phyloP scores from a whole-genome alignment of 495 filamentous ascomycete species.

The Xylaria flabelliformis region DNA sequence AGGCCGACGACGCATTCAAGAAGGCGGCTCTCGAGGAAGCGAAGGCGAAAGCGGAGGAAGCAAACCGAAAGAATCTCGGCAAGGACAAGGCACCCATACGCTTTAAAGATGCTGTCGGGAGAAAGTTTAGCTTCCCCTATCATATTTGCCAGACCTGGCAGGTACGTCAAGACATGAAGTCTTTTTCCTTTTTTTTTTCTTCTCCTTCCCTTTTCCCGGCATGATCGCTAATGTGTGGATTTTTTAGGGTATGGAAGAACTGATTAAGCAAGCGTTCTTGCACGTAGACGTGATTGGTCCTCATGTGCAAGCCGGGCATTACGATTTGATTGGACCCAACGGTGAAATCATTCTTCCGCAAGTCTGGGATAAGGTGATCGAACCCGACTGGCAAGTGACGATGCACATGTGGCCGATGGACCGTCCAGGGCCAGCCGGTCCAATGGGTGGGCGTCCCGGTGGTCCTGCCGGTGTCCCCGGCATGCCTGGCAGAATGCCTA shows the following conservation, averaged over 20 bases:
- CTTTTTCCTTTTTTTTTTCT: not conserved
- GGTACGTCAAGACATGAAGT: constrained; percentile 55
- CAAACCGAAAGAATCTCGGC: constrained; percentile 48
- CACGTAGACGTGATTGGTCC: constrained; percentile 83
- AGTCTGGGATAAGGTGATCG: constrained; percentile 83
- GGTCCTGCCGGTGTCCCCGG: constrained; percentile 20
- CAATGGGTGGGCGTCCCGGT: constrained; percentile 23
- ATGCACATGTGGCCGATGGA: constrained; percentile 98
- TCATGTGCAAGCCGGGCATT: constrained; percentile 84
- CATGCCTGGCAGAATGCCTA: constrained; percentile 25
- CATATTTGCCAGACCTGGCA: constrained; percentile 81
- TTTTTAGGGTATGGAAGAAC: constrained; percentile 77
- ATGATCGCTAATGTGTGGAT: constrained; percentile 27
- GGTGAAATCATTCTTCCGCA: constrained; percentile 87
- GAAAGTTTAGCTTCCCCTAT: constrained; percentile 87
- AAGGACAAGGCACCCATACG: constrained; percentile 66
- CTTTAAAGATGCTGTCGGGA: constrained; percentile 85
- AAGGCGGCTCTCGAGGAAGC: constrained; percentile 53
- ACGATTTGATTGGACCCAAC: constrained; percentile 82
- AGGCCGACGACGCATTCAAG: constrained; percentile 54
- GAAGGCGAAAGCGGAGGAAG: constrained; percentile 59
- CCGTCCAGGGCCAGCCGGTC: constrained; percentile 26
- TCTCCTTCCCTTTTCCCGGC: not conserved
- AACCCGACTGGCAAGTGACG: constrained; percentile 87
- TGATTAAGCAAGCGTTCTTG: constrained; percentile 86